phyloP scores from a whole-genome alignment of 495 filamentous ascomycete species.

The Aspergillus wentii region DNA sequence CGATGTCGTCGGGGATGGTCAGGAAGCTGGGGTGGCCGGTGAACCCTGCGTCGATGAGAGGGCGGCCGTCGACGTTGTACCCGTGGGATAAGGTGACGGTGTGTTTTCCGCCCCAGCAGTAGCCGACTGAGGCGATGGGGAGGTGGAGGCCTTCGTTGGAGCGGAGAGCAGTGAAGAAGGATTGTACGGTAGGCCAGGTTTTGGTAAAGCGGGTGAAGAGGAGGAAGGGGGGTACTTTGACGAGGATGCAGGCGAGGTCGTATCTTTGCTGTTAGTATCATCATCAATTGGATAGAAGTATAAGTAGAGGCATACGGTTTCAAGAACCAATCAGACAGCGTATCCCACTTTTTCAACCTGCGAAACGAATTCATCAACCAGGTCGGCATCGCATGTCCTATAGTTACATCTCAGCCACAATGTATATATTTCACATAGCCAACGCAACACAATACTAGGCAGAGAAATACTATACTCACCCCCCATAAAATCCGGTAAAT shows the following conservation, averaged over 20 bases:
- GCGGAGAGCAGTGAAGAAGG: constrained; percentile 44
- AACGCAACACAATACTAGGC: too few species aligned
- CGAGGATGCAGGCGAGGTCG: constrained; percentile 9
- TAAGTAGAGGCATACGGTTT: constrained; percentile 12
- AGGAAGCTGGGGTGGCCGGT: constrained; percentile 53
- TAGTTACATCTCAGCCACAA: too few species aligned
- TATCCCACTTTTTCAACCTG: constrained; percentile 1
- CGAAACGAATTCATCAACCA: constrained; percentile 8
- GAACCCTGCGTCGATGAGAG: constrained; percentile 48
- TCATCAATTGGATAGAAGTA: background rate
- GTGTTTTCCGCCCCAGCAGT: constrained; percentile 59
- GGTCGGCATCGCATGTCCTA: constrained; percentile 11
- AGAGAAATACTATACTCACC: constrained; percentile 35
- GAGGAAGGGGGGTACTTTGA: constrained; percentile 28
- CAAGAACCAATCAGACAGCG: constrained; percentile 8
- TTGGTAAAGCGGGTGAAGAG: constrained; percentile 24
- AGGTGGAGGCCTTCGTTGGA: constrained; percentile 17
- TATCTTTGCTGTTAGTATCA: constrained; percentile 16
- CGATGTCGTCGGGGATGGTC: constrained; percentile 48
- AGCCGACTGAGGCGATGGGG: constrained; percentile 47
- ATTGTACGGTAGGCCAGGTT: constrained; percentile 35
- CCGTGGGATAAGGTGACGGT: constrained; percentile 36
- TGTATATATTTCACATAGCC: too few species aligned
- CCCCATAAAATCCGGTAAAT: constrained; percentile 57
- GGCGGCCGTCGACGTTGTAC: constrained; percentile 17